A percentile compares a stretch with the other conserved stretches of the same genome.
Conservation (phyloP, 2,329 filamentous ascomycete species). For the Aplosporella prunicola region DNA sequence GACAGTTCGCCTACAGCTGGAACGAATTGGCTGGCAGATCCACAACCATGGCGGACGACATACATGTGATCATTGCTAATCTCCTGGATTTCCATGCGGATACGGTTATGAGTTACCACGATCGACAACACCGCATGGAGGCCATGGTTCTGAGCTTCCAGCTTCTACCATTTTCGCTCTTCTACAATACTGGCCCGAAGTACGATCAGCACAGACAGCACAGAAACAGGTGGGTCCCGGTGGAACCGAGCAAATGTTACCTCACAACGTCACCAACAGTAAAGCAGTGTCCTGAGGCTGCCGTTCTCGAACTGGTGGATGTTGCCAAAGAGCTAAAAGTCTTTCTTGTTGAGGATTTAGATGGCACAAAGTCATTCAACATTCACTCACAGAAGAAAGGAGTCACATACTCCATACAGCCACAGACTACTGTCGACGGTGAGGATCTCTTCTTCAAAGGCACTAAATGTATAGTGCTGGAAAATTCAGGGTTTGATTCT, state of each 20-base stretch:
- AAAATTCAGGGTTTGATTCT: no score
- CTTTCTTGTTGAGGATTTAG: neutral
- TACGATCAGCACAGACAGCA: neutral
- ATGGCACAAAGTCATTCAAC: neutral
- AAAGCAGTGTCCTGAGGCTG: neutral
- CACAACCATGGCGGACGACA: constrained; percentile 13
- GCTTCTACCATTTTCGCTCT: constrained; percentile 11
- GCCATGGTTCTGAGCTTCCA: constrained; percentile 10
- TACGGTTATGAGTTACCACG: constrained; percentile 1
- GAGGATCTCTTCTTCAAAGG: no score
- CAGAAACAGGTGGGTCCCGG: constrained; percentile 9
- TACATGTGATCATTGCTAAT: constrained; percentile 13
- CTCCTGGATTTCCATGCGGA: constrained; percentile 11
- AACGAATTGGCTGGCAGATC: constrained; percentile 13
- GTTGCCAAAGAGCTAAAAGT: neutral
- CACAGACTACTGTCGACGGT: neutral
- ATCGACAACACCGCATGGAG: constrained; percentile 1
- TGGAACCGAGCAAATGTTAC: constrained; percentile 1
- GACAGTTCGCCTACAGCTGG: constrained; percentile 12
- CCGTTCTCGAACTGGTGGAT: neutral
- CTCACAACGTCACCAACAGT: neutral
- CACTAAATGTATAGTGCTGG: no score
- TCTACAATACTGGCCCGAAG: constrained; percentile 11
- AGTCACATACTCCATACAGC: neutral
- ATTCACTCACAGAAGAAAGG: neutral